Conservation (phyloP, 371 early-diverging fungal species). For the Capillidium heterosporum region DNA sequence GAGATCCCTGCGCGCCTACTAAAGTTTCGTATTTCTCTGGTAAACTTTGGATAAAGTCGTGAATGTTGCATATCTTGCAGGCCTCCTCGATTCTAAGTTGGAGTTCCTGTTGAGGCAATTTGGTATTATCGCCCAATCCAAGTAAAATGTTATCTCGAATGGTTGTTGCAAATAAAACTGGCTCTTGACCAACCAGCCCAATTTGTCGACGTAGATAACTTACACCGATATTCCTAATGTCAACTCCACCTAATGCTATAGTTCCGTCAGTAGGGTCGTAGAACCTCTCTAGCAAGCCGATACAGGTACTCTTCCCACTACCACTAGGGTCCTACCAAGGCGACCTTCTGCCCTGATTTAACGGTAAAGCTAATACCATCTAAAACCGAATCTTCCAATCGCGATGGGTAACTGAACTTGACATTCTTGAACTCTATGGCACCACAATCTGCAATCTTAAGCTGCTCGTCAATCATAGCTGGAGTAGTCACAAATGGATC, state of each 20-base stretch:
- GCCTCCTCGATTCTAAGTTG: constrained; percentile 32
- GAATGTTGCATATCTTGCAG: constrained; percentile 45
- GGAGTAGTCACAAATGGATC: constrained; percentile 17
- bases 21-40: constrained; percentile 55
- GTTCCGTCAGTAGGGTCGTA: constrained; percentile 42
- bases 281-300: constrained; percentile 42
- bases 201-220: constrained; percentile 41
- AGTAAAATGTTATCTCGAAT: constrained; percentile 68
- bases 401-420: constrained; percentile 64
- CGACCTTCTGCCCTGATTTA: constrained; percentile 42
- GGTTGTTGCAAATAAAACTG: constrained; percentile 52
- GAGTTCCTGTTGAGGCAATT: constrained; percentile 8
- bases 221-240: constrained; percentile 39
- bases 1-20: constrained; percentile 36
- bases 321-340: constrained; percentile 17
- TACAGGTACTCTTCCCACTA: constrained; percentile 50
- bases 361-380: constrained; percentile 51
- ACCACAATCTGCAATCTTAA: no score
- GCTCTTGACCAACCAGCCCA: constrained; percentile 78
- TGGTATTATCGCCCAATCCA: no score
- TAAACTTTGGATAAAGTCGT: constrained; percentile 48
- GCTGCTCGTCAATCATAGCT: constrained; percentile 12
- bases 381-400: constrained; percentile 53
- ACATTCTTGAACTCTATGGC: constrained; percentile 31
- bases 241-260: constrained; percentile 46